phyloP scores from a whole-genome alignment of 1,284 basidiomycete genomes.

The Ceratobasidium sp. region DNA sequence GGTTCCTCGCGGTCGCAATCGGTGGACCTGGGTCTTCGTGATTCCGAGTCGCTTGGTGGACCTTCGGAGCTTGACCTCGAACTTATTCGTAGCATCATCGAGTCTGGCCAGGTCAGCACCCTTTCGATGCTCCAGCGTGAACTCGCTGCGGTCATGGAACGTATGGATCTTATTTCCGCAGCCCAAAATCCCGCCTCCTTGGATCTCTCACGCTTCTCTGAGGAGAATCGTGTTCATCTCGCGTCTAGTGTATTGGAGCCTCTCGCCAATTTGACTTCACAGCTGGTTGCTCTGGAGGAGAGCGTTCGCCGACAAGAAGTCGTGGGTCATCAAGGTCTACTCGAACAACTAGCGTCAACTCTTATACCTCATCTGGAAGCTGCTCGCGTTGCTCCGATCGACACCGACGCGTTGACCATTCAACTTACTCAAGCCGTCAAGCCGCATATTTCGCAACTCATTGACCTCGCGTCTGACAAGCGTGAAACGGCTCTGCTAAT shows the following conservation, averaged over 20 bases:
- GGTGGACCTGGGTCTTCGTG: slow-evolving; percentile 8
- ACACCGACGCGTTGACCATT: slow-evolving; percentile 80
- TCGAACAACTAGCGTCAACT: slow-evolving; percentile 63
- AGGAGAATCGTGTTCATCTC: slow-evolving; percentile 70
- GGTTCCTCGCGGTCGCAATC: slow-evolving; percentile 22
- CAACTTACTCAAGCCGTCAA: slow-evolving; percentile 85
- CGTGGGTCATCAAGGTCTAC: slow-evolving; percentile 45
- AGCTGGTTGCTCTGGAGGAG: slow-evolving; percentile 67
- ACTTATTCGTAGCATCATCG: slow-evolving; percentile 76
- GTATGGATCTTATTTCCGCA: slow-evolving; percentile 54
- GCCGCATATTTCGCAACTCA: slow-evolving; percentile 86
- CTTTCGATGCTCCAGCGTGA: slow-evolving; percentile 71
- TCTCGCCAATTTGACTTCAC: slow-evolving; percentile 72
- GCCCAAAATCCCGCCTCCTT: slow-evolving; percentile 15
- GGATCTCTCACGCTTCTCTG: slow-evolving; percentile 58
- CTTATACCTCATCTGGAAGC: slow-evolving; percentile 73
- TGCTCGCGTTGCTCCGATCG: slow-evolving; percentile 73
- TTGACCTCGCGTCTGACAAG: slow-evolving; percentile 87
- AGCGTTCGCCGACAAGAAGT: slow-evolving; percentile 33
- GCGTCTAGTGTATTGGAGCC: slow-evolving; percentile 71
- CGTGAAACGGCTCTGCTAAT: slow-evolving; percentile 85
- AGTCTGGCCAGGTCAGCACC: slow-evolving; percentile 74
- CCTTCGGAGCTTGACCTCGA: slow-evolving; percentile 83
- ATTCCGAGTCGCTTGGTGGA: slow-evolving; percentile 67
- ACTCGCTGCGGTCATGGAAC: slow-evolving; percentile 64